Evolutionary conservation across 805 yeast genomes (phyloP), one percentile per base, ranked within the genome.

Genomic region (Citeromyces matritensis): DNA sequence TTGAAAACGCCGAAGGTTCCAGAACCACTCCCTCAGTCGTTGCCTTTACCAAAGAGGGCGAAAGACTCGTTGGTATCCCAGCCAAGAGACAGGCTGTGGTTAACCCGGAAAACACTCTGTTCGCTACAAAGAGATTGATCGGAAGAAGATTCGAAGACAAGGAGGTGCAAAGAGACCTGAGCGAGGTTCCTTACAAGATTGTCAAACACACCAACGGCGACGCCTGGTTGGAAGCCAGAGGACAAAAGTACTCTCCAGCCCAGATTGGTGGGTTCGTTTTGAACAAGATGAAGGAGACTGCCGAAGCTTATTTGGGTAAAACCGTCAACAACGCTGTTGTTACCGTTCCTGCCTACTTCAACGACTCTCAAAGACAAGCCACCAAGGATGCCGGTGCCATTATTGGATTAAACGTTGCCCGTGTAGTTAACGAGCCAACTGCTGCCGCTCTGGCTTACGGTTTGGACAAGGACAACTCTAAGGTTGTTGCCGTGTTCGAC

Each of bases 251-350:
- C 40, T 69, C 84, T 5, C 91, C 88, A 4, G 63, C 81, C 25
- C 83, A 78, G 42, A 72, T 79, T 29, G 74, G 85, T 41, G 79
- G 83, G 15, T 58, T 62, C 28, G 65, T 85, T 42, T 72, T 85
- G 51, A 83, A 82, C 74, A 86, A 85, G 72, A 86, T 85, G 95
- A 86, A 85, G 75, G 95, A 86, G 68, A 86, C 95, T 43, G 95
- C 96, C 42, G 95, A 84, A 62, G 76, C 82, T 41, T 78, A 80
- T 67, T 65, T 84, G 46, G 91, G 93, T 60, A 84, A 83, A 70
- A 51, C 76, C 29, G 88, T 77, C 45, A 74, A 72, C 65, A 80
- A 83, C 57, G 95, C 96, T 38, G 93, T 80, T 42, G 93, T 80
- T 43, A 80, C 93, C 32, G 86, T 84, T 43, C 93, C 93, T 40